Evolutionary conservation across 192 early-diverging fungal genomes (phyloP).

Genomic region (Physocladia obscura): DNA sequence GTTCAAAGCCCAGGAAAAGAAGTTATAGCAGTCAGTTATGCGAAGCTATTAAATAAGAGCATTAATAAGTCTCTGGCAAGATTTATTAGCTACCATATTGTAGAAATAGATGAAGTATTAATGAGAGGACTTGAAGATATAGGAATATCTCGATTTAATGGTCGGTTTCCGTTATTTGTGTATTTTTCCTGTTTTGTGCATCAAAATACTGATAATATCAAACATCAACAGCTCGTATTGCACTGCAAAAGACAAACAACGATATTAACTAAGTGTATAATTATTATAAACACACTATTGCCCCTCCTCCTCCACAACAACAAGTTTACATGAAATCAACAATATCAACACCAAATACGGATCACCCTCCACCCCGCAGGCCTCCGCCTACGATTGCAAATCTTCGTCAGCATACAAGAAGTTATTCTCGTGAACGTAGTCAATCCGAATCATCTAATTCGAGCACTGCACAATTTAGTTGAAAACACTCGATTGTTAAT

Average conservation of each 20-base stretch:
- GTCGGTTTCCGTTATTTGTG: constrained; percentile 25
- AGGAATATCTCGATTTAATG: constrained; percentile 38
- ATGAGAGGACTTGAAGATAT: constrained; percentile 36
- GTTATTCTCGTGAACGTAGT: too few species aligned
- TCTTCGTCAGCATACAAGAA: constrained; percentile 19
- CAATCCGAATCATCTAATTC: too few species aligned
- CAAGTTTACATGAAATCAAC: not conserved
- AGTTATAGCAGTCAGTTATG: constrained; percentile 27
- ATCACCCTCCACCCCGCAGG: not conserved
- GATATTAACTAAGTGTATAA: constrained; percentile 36
- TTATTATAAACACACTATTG: constrained; percentile 13
- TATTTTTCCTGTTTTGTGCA: not conserved
- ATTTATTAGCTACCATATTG: constrained; percentile 42
- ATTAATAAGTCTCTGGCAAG: constrained; percentile 40
- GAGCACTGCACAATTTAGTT: not conserved
- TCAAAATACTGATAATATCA: not conserved
- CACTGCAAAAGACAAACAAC: constrained; percentile 49
- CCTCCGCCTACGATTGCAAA: constrained; percentile 7
- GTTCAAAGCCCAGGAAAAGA: constrained; percentile 3
- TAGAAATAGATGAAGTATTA: constrained; percentile 37
- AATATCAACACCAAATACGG: not conserved
- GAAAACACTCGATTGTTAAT: too few species aligned
- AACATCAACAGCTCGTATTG: constrained; percentile 31
- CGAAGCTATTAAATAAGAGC: constrained; percentile 36
- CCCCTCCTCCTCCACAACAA: constrained; percentile 1